Percentiles rank a stretch among this genome's conserved stretches.
These are phyloP conservation scores for Ramaria sp. DNA, from an alignment of 768 basidiomycete genomes.

Conservation along the genomic window DNA sequence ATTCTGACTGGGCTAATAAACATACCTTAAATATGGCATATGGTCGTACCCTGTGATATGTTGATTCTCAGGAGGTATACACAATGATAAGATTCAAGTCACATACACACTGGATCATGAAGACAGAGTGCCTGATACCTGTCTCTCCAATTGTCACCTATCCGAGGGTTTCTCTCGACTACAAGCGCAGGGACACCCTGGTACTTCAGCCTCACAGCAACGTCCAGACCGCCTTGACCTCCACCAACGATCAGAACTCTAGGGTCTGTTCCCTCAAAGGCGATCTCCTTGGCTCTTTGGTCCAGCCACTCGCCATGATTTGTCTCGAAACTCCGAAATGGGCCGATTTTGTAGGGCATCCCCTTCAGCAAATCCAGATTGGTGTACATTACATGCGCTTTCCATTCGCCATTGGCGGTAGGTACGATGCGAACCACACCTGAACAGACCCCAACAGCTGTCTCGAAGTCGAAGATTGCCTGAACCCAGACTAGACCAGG, in stretches of 20 bases:
- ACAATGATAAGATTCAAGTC: not conserved
- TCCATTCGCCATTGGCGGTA: slow-evolving; percentile 30
- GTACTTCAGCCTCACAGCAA: slow-evolving; percentile 48
- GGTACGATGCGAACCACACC: slow-evolving; percentile 49
- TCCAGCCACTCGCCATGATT: slow-evolving; percentile 34
- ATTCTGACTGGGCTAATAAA: slow-evolving; percentile 5
- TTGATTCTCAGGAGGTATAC: not conserved
- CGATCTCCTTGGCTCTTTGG: slow-evolving; percentile 23
- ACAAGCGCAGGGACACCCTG: slow-evolving; percentile 40
- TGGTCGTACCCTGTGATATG: slow-evolving; percentile 36
- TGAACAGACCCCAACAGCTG: slow-evolving; percentile 31
- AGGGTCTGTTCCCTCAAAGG: slow-evolving; percentile 36
- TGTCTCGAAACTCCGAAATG: slow-evolving; percentile 24
- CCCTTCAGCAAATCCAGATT: slow-evolving; percentile 39
- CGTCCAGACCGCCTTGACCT: slow-evolving; percentile 43
- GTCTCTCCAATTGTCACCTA: slow-evolving; percentile 57
- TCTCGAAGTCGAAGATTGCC: slow-evolving; percentile 41
- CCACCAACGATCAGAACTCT: slow-evolving; percentile 40
- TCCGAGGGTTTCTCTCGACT: slow-evolving; percentile 47
- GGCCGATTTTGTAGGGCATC: slow-evolving; percentile 37
- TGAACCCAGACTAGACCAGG: slow-evolving; percentile 46
- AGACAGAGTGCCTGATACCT: slow-evolving; percentile 58
- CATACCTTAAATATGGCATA: slow-evolving; percentile 51
- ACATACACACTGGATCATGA: slow-evolving; percentile 59
- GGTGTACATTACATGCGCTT: slow-evolving; percentile 38